phyloP scores from a whole-genome alignment of 2,329 filamentous ascomycete genomes.

The Sclerotinia spermophila region DNA sequence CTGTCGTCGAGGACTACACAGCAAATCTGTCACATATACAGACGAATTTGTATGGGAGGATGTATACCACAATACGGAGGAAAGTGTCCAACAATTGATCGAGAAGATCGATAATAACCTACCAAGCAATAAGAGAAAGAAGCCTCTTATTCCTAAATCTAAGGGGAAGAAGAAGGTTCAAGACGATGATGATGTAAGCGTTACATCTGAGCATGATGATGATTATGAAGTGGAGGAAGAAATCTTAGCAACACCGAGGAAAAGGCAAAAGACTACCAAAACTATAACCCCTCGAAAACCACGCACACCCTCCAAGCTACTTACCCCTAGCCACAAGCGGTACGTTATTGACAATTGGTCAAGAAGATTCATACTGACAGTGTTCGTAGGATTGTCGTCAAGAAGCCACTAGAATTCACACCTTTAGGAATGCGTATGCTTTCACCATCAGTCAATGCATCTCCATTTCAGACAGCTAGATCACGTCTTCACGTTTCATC shows the following conservation, averaged over 20 bases:
- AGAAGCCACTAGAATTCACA: constrained; percentile 91
- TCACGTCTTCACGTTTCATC: constrained; percentile 89
- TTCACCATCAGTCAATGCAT: constrained; percentile 70
- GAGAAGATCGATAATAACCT: constrained; percentile 58
- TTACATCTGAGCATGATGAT: constrained; percentile 28
- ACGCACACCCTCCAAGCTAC: constrained; percentile 41
- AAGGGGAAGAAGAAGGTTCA: constrained; percentile 21
- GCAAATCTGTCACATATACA: constrained; percentile 84
- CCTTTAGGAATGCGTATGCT: constrained; percentile 86
- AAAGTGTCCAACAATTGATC: constrained; percentile 29
- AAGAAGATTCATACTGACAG: not conserved
- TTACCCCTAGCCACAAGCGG: constrained; percentile 65
- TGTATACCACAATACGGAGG: constrained; percentile 52
- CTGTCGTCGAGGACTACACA: constrained; percentile 85
- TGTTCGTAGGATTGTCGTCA: constrained; percentile 59
- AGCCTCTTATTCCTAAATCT: not conserved
- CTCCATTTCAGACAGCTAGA: constrained; percentile 88
- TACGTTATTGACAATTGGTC: constrained; percentile 28
- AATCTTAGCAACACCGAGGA: constrained; percentile 48
- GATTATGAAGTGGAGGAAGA: constrained; percentile 21
- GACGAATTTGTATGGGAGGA: constrained; percentile 92
- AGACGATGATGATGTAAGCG: constrained; percentile 29
- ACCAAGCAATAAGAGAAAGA: constrained; percentile 64
- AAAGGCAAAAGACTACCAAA: constrained; percentile 50
- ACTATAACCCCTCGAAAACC: constrained; percentile 36